These are phyloP conservation scores for Aureobasidium sp. DNA, from an alignment of 2,329 filamentous ascomycete genomes.

Conservation along the genomic window DNA sequence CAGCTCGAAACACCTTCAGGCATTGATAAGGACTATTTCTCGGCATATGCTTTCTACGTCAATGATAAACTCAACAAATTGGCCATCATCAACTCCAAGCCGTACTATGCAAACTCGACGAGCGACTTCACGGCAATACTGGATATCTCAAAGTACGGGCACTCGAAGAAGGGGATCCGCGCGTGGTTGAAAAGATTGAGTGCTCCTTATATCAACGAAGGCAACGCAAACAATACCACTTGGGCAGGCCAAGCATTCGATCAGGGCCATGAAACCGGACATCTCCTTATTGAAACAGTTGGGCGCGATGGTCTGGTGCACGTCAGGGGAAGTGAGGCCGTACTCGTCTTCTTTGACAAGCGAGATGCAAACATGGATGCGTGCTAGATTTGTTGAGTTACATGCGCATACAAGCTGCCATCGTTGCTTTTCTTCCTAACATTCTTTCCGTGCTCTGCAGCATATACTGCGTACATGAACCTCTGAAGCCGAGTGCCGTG, in stretches of 20 bases:
- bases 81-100: conserved; percentile 21
- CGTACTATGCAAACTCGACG: conserved; percentile 22
- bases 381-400: background rate
- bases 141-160: conserved; percentile 10
- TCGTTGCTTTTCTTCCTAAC: background rate
- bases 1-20: conserved; percentile 17
- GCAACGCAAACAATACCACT: conserved; percentile 18
- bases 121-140: conserved; percentile 17
- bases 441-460: background rate
- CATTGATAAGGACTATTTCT: conserved; percentile 19
- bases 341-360: conserved; percentile 20
- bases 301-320: conserved; percentile 15
- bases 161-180: background rate
- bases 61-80: conserved; percentile 19
- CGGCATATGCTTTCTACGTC: conserved; percentile 21
- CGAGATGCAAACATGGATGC: background rate
- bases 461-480: too few relatives aligned
- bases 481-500: background rate
- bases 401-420: background rate
- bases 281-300: conserved; percentile 16
- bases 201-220: conserved; percentile 20
- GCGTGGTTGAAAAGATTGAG: conserved; percentile 21
- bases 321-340: conserved; percentile 22
- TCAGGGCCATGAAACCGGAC: conserved; percentile 16
- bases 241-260: conserved; percentile 23